Percentiles rank a stretch among this genome's conserved stretches.
Conservation (phyloP, 2,329 filamentous ascomycete species). For the Hypoxylon sp. region DNA sequence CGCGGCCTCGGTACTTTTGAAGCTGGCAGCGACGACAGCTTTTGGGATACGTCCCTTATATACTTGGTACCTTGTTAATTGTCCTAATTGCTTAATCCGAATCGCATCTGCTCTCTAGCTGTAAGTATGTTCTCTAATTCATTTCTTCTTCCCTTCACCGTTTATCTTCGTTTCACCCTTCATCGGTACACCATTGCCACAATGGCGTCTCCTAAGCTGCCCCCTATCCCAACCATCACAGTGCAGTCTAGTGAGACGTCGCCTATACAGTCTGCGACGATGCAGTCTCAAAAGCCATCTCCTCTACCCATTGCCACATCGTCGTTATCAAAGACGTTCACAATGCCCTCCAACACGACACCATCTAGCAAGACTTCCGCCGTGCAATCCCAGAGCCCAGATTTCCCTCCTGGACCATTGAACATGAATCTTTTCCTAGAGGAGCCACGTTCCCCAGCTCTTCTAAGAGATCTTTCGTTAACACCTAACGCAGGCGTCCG, state of each 20-base stretch:
- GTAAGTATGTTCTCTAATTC: conserved; percentile 38
- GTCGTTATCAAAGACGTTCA: background rate
- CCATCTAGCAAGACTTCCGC: background rate
- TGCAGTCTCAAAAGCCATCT: background rate
- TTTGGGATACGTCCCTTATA: background rate
- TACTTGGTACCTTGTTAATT: background rate
- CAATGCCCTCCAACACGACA: conserved; percentile 8
- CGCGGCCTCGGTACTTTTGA: conserved; percentile 18
- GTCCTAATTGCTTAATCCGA: background rate
- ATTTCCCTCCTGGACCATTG: conserved; percentile 28
- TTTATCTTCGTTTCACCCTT: conserved; percentile 1
- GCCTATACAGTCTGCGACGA: too few relatives aligned
- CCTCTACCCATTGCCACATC: background rate
- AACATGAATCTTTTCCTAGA: conserved; percentile 33
- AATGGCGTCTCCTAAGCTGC: background rate
- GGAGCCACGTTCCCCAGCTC: conserved; percentile 13
- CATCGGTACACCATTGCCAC: conserved; percentile 15
- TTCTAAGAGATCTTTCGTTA: conserved; percentile 12
- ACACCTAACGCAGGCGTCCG: conserved; percentile 31
- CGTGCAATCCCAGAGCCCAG: background rate
- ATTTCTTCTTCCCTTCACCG: conserved; percentile 2
- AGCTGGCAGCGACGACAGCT: conserved; percentile 5
- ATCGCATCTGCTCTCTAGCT: background rate
- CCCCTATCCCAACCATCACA: background rate
- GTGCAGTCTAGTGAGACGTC: too few relatives aligned